phyloP scores from a whole-genome alignment of 2,329 filamentous ascomycete genomes.

The Drechslerella coelobrocha region DNA sequence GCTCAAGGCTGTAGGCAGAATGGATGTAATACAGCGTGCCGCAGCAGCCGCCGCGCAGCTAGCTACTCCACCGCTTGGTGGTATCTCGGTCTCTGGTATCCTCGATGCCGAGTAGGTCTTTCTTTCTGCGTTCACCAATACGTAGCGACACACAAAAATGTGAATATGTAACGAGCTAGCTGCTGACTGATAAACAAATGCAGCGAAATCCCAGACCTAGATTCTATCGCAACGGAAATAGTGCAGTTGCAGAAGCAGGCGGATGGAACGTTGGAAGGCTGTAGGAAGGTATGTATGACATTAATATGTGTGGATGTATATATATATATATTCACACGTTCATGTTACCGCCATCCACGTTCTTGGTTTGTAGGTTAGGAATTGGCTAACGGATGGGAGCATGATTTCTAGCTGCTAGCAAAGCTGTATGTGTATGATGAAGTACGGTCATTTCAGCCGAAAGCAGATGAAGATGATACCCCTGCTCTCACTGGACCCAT shows the following conservation, averaged over 20 bases:
- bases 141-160: too few species aligned
- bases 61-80: slow-evolving; percentile 2
- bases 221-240: slow-evolving; percentile 22
- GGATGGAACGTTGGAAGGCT: slow-evolving; percentile 32
- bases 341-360: neutral
- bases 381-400: neutral
- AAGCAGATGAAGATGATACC: neutral
- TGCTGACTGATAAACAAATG: too few species aligned
- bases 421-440: slow-evolving; percentile 38
- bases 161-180: too few species aligned
- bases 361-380: neutral
- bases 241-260: slow-evolving; percentile 29
- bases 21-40: slow-evolving; percentile 21
- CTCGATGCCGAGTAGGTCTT: slow-evolving; percentile 33
- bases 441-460: slow-evolving; percentile 9
- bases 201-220: slow-evolving; percentile 15
- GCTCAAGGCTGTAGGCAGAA: too few species aligned
- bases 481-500: too few species aligned
- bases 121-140: neutral
- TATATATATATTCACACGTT: too few species aligned
- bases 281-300: slow-evolving; percentile 16
- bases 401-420: slow-evolving; percentile 15
- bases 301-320: too few species aligned
- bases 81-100: slow-evolving; percentile 22
- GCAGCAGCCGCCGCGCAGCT: slow-evolving; percentile 23